Evolutionary conservation across 805 yeast species (phyloP).

Genomic region (Starmerella stigmatis): DNA sequence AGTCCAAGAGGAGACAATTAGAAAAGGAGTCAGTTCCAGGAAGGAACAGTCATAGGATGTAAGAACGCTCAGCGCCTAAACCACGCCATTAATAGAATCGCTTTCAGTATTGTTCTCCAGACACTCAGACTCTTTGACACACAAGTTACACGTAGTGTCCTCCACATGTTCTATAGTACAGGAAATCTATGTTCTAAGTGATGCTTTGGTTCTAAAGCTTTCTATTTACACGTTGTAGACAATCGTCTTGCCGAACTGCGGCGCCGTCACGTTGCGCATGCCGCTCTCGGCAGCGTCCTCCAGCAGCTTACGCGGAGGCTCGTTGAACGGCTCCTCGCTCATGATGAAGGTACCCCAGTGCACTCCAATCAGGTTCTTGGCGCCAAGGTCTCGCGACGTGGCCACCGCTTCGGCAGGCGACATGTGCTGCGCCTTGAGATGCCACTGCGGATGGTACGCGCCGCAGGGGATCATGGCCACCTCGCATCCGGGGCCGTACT

Average conservation of each 20-base stretch:
- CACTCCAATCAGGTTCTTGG: conserved; percentile 64
- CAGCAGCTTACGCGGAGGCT: conserved; percentile 58
- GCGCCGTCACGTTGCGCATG: conserved; percentile 42
- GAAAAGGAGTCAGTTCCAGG: too few species aligned
- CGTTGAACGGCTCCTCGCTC: conserved; percentile 78
- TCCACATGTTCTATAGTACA: too few species aligned
- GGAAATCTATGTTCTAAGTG: too few species aligned
- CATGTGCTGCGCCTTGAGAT: conserved; percentile 78
- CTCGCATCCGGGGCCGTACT: conserved; percentile 43
- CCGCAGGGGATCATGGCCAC: conserved; percentile 84
- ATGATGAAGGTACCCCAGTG: conserved; percentile 95
- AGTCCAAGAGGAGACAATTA: too few species aligned
- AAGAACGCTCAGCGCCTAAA: too few species aligned
- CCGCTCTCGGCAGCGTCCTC: conserved; percentile 38
- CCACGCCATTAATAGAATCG: too few species aligned
- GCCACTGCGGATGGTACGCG: conserved; percentile 92
- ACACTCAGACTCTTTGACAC: too few species aligned
- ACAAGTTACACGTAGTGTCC: too few species aligned
- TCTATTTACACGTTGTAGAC: conserved; percentile 28
- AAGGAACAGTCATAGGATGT: too few species aligned
- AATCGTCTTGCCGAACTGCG: conserved; percentile 66
- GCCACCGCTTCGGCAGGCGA: conserved; percentile 67
- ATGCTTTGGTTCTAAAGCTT: too few species aligned
- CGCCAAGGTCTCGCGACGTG: conserved; percentile 53
- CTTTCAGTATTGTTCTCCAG: too few species aligned